A percentile compares a stretch with the other conserved stretches of the same genome.
Conservation (phyloP, 2,329 filamentous ascomycete species). For the Penicillium corylophilum region DNA sequence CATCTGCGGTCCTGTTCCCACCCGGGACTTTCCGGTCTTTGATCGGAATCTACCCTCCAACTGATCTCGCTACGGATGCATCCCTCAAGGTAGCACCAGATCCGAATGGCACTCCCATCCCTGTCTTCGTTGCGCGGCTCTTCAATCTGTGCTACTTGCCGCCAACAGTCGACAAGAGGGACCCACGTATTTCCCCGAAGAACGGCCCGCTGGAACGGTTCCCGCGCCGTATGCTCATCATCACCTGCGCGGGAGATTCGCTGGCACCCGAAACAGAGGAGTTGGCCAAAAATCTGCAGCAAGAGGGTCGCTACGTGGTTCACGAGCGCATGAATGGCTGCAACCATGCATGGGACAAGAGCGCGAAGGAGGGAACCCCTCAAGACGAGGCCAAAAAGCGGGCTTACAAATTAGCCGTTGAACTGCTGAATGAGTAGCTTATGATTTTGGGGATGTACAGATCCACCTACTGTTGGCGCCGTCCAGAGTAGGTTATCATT, state of each 20-base stretch:
- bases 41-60: slow-evolving; percentile 34
- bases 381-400: slow-evolving; percentile 33
- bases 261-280: slow-evolving; percentile 32
- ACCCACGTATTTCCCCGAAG: slow-evolving; percentile 34
- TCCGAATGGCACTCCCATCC: slow-evolving; percentile 20
- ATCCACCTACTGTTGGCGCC: neutral
- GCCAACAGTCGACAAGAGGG: slow-evolving; percentile 22
- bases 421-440: slow-evolving; percentile 26
- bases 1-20: slow-evolving; percentile 30
- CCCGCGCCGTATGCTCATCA: slow-evolving; percentile 30
- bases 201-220: slow-evolving; percentile 29
- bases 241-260: slow-evolving; percentile 32
- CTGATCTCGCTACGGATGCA: slow-evolving; percentile 24
- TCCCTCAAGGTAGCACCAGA: slow-evolving; percentile 25
- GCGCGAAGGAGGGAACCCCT: slow-evolving; percentile 25
- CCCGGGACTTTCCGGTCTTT: slow-evolving; percentile 32
- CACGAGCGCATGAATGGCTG: slow-evolving; percentile 36
- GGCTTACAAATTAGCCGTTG: slow-evolving; percentile 35
- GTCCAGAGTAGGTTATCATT: neutral
- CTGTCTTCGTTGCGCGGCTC: slow-evolving; percentile 24
- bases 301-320: slow-evolving; percentile 25
- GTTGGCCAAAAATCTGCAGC: slow-evolving; percentile 26
- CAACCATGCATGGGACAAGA: slow-evolving; percentile 43
- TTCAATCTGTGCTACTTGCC: slow-evolving; percentile 34
- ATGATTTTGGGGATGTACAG: neutral